Conservation (phyloP, 148 eudicot species). For the Mesembryanthemum crystallinum region DNA sequence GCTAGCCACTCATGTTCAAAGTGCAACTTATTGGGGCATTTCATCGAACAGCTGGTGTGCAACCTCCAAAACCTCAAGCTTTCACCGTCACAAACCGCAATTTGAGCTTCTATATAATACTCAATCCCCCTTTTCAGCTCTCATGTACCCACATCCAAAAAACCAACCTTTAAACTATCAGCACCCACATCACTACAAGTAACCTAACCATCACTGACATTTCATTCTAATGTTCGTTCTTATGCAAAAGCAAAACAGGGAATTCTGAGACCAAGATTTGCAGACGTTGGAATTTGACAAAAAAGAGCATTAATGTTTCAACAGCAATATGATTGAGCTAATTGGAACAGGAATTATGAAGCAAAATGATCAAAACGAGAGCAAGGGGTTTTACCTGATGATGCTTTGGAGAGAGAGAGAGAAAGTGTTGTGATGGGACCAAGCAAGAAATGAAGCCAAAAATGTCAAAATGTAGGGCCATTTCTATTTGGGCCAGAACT, state of each 20-base stretch:
- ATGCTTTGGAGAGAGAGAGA: background rate
- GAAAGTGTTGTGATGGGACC: background rate
- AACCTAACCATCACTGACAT: too few relatives aligned
- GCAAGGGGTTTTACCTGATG: background rate
- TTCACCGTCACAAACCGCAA: background rate
- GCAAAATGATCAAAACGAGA: background rate
- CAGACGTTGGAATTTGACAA: background rate
- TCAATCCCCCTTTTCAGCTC: background rate
- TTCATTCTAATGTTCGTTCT: background rate
- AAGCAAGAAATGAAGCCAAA: background rate
- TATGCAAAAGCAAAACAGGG: background rate
- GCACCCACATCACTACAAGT: background rate
- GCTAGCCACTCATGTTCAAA: background rate
- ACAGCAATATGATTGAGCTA: background rate
- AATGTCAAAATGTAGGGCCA: background rate
- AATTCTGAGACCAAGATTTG: background rate
- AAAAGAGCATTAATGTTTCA: background rate
- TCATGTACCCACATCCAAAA: background rate
- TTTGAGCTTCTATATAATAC: background rate
- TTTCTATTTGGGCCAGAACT: background rate
- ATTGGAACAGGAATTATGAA: background rate
- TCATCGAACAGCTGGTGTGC: constrained; percentile 29
- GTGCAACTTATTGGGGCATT: constrained; percentile 15
- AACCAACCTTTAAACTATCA: background rate
- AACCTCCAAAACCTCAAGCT: background rate